A percentile compares a stretch with the other conserved stretches of the same genome.
phyloP scores from a whole-genome alignment of 1,139 yeast species.

The Kurtzmaniella quercitrusa region DNA sequence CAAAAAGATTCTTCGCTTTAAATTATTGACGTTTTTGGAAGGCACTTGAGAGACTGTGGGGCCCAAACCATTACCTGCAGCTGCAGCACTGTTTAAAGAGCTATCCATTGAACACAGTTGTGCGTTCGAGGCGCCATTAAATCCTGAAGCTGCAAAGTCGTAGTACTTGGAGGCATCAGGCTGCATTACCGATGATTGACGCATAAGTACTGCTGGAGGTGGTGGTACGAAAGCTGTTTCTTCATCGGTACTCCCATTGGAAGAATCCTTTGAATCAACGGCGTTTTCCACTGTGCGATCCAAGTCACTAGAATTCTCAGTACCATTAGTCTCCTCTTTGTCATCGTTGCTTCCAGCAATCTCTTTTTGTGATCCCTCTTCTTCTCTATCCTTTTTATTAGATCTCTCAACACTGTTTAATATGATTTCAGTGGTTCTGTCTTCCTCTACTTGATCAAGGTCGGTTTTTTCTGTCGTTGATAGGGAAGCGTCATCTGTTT shows the following conservation, averaged over 20 bases:
- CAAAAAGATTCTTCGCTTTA: conserved; percentile 50
- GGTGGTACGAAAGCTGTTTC: conserved; percentile 15
- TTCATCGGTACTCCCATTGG: background rate
- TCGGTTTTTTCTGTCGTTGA: conserved; percentile 10
- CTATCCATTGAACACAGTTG: conserved; percentile 43
- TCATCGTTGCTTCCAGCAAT: background rate
- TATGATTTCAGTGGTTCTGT: conserved; percentile 6
- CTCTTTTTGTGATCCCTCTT: conserved; percentile 26
- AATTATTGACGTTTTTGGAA: conserved; percentile 59
- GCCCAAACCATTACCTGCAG: conserved; percentile 62
- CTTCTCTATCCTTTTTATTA: conserved; percentile 16
- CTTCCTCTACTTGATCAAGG: conserved; percentile 11
- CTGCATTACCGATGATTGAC: conserved; percentile 30
- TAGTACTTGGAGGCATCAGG: conserved; percentile 38
- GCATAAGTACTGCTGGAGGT: conserved; percentile 11
- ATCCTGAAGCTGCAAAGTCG: conserved; percentile 81
- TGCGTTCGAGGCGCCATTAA: conserved; percentile 56
- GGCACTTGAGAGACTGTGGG: conserved; percentile 65
- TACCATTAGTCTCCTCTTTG: background rate
- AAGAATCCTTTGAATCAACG: background rate
- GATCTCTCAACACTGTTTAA: conserved; percentile 8
- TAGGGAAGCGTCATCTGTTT: conserved; percentile 10
- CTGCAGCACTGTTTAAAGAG: conserved; percentile 33
- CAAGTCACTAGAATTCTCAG: background rate
- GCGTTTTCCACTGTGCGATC: conserved; percentile 1